A percentile compares a stretch with the other conserved stretches of the same genome.
These are phyloP conservation scores for Suillus brevipes DNA, from an alignment of 768 basidiomycete species.

Conservation along the genomic window DNA sequence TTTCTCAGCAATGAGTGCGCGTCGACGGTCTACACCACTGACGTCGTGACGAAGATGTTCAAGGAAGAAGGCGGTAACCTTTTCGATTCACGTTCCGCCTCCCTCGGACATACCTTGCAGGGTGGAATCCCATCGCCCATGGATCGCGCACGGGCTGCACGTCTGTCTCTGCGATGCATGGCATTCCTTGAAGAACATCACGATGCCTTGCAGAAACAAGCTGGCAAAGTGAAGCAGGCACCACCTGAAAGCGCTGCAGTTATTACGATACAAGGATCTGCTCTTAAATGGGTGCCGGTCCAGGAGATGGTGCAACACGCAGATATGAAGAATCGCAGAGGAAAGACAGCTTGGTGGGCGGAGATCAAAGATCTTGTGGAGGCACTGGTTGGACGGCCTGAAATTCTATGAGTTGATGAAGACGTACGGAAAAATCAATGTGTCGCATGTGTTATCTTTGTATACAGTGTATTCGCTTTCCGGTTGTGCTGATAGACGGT, in stretches of 20 bases:
- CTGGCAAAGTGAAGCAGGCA: slow-evolving; percentile 54
- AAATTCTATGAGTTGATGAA: slow-evolving; percentile 40
- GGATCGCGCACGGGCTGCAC: slow-evolving; percentile 88
- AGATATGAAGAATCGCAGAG: slow-evolving; percentile 88
- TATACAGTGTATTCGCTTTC: neutral
- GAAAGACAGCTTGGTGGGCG: slow-evolving; percentile 79
- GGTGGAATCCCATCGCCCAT: slow-evolving; percentile 94
- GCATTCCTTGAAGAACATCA: slow-evolving; percentile 88
- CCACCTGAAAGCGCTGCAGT: slow-evolving; percentile 74
- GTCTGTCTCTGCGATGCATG: slow-evolving; percentile 92
- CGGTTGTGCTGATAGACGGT: neutral
- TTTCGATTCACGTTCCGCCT: slow-evolving; percentile 95
- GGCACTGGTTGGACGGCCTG: slow-evolving; percentile 64
- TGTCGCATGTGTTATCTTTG: neutral
- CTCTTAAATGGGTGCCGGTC: slow-evolving; percentile 81
- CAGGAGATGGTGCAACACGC: slow-evolving; percentile 82
- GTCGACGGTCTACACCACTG: slow-evolving; percentile 87
- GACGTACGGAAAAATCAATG: neutral
- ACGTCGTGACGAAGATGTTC: slow-evolving; percentile 90
- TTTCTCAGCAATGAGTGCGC: slow-evolving; percentile 75
- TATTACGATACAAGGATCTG: slow-evolving; percentile 86
- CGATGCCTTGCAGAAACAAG: slow-evolving; percentile 49
- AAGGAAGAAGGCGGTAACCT: slow-evolving; percentile 90
- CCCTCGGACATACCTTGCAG: slow-evolving; percentile 95
- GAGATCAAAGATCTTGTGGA: slow-evolving; percentile 70